These are phyloP conservation scores for Colletotrichum orbiculare DNA, from an alignment of 2,329 filamentous ascomycete species.

Conservation along the genomic window DNA sequence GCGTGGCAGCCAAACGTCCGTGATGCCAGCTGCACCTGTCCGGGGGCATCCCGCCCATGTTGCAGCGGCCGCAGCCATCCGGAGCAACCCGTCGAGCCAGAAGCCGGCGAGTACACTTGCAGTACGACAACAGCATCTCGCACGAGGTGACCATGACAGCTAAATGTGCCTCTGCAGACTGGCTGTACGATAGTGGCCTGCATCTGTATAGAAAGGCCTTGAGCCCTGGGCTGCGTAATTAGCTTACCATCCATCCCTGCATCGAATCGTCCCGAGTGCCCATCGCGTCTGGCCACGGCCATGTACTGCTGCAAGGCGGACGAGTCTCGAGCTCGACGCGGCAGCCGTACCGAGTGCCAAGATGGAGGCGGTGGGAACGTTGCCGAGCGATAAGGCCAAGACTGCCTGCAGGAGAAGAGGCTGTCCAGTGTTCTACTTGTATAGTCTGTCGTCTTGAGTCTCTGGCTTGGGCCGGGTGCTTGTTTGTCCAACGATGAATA, in stretches of 20 bases:
- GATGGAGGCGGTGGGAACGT: slow-evolving; percentile 24
- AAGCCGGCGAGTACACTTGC: neutral
- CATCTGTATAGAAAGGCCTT: too few species aligned
- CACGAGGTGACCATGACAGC: neutral
- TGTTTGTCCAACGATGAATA: too few species aligned
- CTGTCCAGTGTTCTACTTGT: neutral
- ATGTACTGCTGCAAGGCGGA: slow-evolving; percentile 1
- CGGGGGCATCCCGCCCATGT: neutral
- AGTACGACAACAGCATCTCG: neutral
- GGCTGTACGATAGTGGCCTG: too few species aligned
- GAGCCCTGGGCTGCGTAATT: too few species aligned
- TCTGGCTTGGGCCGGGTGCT: neutral
- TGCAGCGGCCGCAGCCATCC: slow-evolving; percentile 9
- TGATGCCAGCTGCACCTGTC: too few species aligned
- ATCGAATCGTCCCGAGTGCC: neutral
- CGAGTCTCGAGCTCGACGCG: slow-evolving; percentile 2
- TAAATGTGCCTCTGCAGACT: neutral
- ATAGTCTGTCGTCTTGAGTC: neutral
- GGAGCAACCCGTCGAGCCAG: slow-evolving; percentile 3
- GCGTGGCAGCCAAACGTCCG: too few species aligned
- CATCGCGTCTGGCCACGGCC: neutral
- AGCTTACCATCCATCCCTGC: too few species aligned
- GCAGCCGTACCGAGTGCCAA: slow-evolving; percentile 20
- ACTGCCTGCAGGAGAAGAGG: neutral
- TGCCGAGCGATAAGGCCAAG: slow-evolving; percentile 29